A percentile compares a stretch with the other conserved stretches of the same genome.
phyloP scores from a whole-genome alignment of 805 yeast species.

The Lachancea lanzarotensis region DNA sequence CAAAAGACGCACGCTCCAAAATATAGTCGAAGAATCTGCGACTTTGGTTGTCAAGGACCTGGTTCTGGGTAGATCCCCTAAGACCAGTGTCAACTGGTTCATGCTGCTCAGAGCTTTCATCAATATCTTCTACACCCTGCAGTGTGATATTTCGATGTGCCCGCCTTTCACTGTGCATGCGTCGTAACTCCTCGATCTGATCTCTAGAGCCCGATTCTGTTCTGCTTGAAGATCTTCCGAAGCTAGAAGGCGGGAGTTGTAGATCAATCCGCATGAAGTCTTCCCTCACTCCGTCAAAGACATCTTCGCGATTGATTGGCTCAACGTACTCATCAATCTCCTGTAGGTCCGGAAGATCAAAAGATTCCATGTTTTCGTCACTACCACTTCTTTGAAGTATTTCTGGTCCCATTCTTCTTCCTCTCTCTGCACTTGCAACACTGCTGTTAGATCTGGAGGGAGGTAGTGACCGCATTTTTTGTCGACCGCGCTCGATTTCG shows the following conservation, averaged over 20 bases:
- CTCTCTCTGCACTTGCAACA: conserved; percentile 23
- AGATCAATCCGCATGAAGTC: conserved; percentile 16
- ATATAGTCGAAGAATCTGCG: conserved; percentile 27
- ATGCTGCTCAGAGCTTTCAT: background rate
- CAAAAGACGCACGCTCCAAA: conserved; percentile 16
- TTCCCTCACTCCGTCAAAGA: background rate
- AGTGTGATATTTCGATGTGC: conserved; percentile 1
- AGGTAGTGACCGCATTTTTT: conserved; percentile 10
- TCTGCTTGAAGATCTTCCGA: conserved; percentile 21
- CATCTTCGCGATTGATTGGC: conserved; percentile 8
- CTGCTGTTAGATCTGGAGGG: conserved; percentile 25
- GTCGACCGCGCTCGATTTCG: conserved; percentile 23
- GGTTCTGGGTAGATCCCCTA: background rate
- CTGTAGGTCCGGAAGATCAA: conserved; percentile 9
- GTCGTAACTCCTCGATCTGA: conserved; percentile 20
- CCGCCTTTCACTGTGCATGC: conserved; percentile 9
- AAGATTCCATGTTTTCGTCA: background rate
- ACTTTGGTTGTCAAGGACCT: conserved; percentile 22
- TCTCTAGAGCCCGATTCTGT: conserved; percentile 16
- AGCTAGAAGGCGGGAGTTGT: conserved; percentile 30
- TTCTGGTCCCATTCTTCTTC: conserved; percentile 17
- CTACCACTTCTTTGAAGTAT: conserved; percentile 2
- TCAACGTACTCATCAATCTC: conserved; percentile 29
- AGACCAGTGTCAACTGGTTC: background rate
- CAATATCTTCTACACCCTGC: conserved; percentile 1